A percentile compares a stretch with the other conserved stretches of the same genome.
These are phyloP conservation scores for Xylaria bambusicola DNA, from an alignment of 495 filamentous ascomycete species.

Conservation along the genomic window DNA sequence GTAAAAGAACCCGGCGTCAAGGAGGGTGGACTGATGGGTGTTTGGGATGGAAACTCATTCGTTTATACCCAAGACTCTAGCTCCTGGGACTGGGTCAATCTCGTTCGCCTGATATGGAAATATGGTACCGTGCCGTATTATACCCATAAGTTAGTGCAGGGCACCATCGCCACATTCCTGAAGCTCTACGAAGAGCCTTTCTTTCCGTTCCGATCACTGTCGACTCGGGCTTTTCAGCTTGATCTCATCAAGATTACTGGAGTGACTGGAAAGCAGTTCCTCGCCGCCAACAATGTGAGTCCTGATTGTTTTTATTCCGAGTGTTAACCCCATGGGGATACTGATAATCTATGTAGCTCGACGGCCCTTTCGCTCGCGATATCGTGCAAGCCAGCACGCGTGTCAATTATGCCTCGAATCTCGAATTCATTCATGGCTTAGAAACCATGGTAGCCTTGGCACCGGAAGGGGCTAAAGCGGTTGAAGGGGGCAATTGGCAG, in stretches of 20 bases:
- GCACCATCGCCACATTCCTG: conserved; percentile 71
- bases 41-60: conserved; percentile 83
- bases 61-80: conserved; percentile 62
- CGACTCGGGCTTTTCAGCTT: conserved; percentile 62
- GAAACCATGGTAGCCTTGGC: conserved; percentile 88
- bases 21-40: conserved; percentile 56
- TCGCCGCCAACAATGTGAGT: conserved; percentile 63
- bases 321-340: neutral
- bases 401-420: conserved; percentile 94
- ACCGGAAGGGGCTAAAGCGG: conserved; percentile 75
- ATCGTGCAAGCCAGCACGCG: conserved; percentile 90
- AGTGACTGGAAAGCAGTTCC: conserved; percentile 68
- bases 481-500: conserved; percentile 90
- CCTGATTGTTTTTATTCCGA: neutral
- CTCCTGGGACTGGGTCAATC: conserved; percentile 72
- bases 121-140: conserved; percentile 80
- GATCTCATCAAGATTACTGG: conserved; percentile 66
- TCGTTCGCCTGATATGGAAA: conserved; percentile 76
- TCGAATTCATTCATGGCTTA: conserved; percentile 80
- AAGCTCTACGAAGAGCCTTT: conserved; percentile 76
- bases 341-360: conserved; percentile 48
- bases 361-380: conserved; percentile 68
- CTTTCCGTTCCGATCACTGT: conserved; percentile 82
- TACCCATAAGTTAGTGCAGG: conserved; percentile 72
- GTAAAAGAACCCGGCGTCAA: conserved; percentile 34